Evolutionary conservation across 257 asterid genomes (phyloP), one percentile per base, ranked within the genome.

Genomic region (Solanum megistacrolobum): DNA sequence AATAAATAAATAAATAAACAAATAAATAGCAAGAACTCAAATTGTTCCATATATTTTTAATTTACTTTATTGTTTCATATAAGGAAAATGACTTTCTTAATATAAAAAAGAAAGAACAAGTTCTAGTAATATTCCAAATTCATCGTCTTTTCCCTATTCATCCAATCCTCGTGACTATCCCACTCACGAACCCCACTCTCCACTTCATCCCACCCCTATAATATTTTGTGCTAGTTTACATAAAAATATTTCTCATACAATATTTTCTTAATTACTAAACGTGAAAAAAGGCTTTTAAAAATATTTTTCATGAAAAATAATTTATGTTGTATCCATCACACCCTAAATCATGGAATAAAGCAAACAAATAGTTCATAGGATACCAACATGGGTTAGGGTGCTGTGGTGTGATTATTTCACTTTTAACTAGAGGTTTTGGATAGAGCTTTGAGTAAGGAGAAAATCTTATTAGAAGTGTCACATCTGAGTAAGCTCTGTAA

Each of bases 401-500:
- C 0, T 18, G 65, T 55, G 10, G 20, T 55, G 11, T 18, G 25
- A 18, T 55, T 55, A 0, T 20, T 55, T 55, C 4, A 55, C 11
- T 52, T 20, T 20, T 55, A 7, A 55, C 65, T 20, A 55, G 25
- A 55, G n/a, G 1, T 55, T 2, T 55, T 55, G 2, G 11, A 0
- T 18, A 6, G 4, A 52, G 10, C 10, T 4, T 18, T 52, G 18
- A 52, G 1, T 52, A 18, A 1, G 10, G 23, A 52, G 9, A 52
- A 52, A 52, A 18, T 52, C 4, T 18, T 52, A 52, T 6, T 52
- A 18, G 4, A 0, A 16, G n/a, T 18, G n/a, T 52, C 4, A 55
- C 25, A 1, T 52, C 4, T 16, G n/a, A 52, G 0, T 16, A 52
- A 0, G 1, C 23, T 52, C 0, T 16, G 3, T 52, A 52, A 0